Percentiles rank a stretch among this genome's conserved stretches.
These are phyloP conservation scores for Zhuliangozyma blackwelliae DNA, from an alignment of 1,139 yeast species.

Conservation along the genomic window DNA sequence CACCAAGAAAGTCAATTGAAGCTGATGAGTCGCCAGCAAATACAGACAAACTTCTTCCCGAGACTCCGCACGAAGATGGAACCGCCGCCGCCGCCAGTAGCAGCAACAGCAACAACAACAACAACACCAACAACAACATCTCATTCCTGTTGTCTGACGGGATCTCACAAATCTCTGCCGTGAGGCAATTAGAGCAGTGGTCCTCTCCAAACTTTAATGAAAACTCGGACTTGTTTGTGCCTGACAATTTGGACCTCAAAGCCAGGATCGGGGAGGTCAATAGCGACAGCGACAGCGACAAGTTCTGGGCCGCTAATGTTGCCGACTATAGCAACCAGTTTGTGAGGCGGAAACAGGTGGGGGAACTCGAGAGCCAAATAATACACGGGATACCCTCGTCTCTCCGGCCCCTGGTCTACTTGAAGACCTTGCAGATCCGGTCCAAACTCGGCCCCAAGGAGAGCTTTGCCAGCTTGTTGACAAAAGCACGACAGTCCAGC, in stretches of 20 bases:
- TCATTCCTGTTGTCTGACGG: conserved; percentile 12
- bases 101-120: too few relatives aligned
- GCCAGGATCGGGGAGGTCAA: conserved; percentile 2
- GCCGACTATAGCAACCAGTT: conserved; percentile 19
- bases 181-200: conserved; percentile 32
- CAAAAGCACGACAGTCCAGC: conserved; percentile 20
- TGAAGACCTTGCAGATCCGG: conserved; percentile 30
- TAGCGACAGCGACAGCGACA: conserved; percentile 4
- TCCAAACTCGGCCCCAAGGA: conserved; percentile 26
- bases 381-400: conserved; percentile 30
- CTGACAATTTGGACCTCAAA: conserved; percentile 6
- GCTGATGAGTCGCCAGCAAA: too few relatives aligned
- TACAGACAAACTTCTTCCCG: too few relatives aligned
- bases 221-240: conserved; percentile 27
- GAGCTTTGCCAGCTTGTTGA: conserved; percentile 26
- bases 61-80: too few relatives aligned
- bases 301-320: conserved; percentile 24
- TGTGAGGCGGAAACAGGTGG: conserved; percentile 15
- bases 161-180: conserved; percentile 25
- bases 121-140: too few relatives aligned
- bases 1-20: too few relatives aligned
- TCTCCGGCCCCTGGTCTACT: conserved; percentile 28
- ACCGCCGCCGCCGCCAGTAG: too few relatives aligned
- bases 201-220: conserved; percentile 34
- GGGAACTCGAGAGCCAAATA: conserved; percentile 24